These are phyloP conservation scores for Chrysosporium keratinophilum DNA, from an alignment of 2,329 filamentous ascomycete species.

Conservation along the genomic window DNA sequence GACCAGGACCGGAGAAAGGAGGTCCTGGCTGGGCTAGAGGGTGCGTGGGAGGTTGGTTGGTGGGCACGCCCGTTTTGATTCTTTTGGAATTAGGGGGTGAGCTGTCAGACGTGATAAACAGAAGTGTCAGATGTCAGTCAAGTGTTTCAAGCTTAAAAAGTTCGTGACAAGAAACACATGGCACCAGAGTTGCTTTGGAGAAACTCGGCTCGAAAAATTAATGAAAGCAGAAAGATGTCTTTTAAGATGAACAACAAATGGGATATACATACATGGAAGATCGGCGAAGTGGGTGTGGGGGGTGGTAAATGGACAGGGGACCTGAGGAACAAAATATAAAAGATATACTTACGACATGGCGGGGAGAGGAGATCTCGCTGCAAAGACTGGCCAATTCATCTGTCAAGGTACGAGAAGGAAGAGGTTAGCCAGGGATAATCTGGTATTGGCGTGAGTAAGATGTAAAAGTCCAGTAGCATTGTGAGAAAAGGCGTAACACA, in stretches of 20 bases:
- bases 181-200: neutral
- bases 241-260: neutral
- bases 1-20: conserved; percentile 27
- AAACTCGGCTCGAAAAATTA: conserved; percentile 7
- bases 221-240: conserved; percentile 9
- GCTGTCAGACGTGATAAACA: conserved; percentile 20
- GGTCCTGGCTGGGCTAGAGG: conserved; percentile 31
- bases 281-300: conserved; percentile 8
- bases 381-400: conserved; percentile 20
- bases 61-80: conserved; percentile 31
- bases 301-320: conserved; percentile 9
- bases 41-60: conserved; percentile 29
- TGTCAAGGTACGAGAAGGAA: conserved; percentile 17
- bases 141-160: conserved; percentile 7
- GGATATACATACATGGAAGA: neutral
- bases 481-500: conserved; percentile 15
- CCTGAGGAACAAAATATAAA: neutral
- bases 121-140: conserved; percentile 14
- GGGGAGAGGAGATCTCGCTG: conserved; percentile 18
- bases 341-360: conserved; percentile 19
- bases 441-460: conserved; percentile 11
- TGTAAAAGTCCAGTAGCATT: conserved; percentile 6
- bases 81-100: conserved; percentile 35
- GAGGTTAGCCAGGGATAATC: conserved; percentile 16
- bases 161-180: conserved; percentile 6